phyloP scores from a whole-genome alignment of 192 early-diverging fungal species.

The Spinellus fusiger region DNA sequence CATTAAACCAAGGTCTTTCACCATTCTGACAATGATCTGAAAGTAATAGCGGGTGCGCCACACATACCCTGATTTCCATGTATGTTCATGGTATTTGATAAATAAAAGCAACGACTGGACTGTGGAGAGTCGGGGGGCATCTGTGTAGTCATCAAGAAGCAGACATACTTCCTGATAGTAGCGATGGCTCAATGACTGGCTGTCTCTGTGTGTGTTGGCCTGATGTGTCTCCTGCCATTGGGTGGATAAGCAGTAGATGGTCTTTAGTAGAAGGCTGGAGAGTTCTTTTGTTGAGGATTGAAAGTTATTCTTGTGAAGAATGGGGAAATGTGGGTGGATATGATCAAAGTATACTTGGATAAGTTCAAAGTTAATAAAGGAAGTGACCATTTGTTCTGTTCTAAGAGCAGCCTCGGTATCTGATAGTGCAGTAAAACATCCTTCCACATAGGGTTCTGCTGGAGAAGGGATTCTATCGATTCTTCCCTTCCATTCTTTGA shows the following conservation, averaged over 20 bases:
- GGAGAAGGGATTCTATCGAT: conserved; percentile 8
- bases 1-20: conserved; percentile 1
- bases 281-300: neutral
- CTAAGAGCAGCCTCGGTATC: neutral
- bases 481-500: conserved; percentile 9
- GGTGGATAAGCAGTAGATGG: neutral
- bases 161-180: conserved; percentile 9
- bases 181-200: neutral
- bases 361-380: conserved; percentile 4
- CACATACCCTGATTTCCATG: conserved; percentile 38
- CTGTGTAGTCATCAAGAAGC: conserved; percentile 31
- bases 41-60: conserved; percentile 44
- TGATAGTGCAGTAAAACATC: neutral
- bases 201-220: neutral
- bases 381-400: neutral
- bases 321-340: conserved; percentile 43
- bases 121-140: conserved; percentile 37
- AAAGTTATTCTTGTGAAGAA: conserved; percentile 31
- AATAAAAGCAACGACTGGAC: conserved; percentile 40
- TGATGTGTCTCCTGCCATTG: neutral
- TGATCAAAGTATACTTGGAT: conserved; percentile 44
- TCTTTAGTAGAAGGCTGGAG: too few species aligned
- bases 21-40: conserved; percentile 7
- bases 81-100: conserved; percentile 47
- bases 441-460: neutral